These are phyloP conservation scores for Buddleja alternifolia DNA, from an alignment of 257 asterid species.

Conservation along the genomic window DNA sequence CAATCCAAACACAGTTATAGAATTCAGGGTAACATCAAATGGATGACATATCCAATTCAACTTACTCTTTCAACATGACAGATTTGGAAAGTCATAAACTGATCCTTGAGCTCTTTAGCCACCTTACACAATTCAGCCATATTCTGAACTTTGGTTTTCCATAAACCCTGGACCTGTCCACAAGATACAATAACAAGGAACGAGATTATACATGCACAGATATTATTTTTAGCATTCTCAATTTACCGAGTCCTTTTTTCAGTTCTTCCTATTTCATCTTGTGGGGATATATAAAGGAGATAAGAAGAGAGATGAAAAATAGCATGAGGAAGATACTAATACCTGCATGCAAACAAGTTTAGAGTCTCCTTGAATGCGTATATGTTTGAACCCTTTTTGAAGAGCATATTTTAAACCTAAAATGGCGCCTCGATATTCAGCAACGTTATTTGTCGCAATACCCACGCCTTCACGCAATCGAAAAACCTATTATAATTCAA, in stretches of 20 bases:
- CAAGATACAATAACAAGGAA: constrained; percentile 7
- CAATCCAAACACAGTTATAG: constrained; percentile 16
- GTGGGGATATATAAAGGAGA: neutral
- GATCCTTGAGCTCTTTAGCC: constrained; percentile 85
- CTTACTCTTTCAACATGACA: constrained; percentile 82
- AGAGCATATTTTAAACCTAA: constrained; percentile 90
- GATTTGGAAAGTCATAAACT: constrained; percentile 77
- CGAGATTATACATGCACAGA: neutral
- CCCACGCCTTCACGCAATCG: constrained; percentile 97
- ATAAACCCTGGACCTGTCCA: constrained; percentile 59
- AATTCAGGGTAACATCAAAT: constrained; percentile 45
- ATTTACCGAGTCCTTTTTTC: constrained; percentile 1
- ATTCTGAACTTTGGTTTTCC: constrained; percentile 62
- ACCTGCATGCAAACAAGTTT: constrained; percentile 80
- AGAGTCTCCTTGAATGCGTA: constrained; percentile 72
- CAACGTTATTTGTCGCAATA: constrained; percentile 88
- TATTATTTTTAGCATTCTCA: neutral
- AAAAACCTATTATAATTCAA: constrained; percentile 49
- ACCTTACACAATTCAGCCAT: constrained; percentile 88
- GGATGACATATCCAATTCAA: constrained; percentile 43
- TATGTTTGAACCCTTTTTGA: constrained; percentile 79
- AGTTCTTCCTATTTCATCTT: neutral
- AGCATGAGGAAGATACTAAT: constrained; percentile 5
- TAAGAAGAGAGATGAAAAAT: neutral
- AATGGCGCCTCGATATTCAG: constrained; percentile 89